Conservation (phyloP, 2,329 filamentous ascomycete species). For the Neofusicoccum sp. region DNA sequence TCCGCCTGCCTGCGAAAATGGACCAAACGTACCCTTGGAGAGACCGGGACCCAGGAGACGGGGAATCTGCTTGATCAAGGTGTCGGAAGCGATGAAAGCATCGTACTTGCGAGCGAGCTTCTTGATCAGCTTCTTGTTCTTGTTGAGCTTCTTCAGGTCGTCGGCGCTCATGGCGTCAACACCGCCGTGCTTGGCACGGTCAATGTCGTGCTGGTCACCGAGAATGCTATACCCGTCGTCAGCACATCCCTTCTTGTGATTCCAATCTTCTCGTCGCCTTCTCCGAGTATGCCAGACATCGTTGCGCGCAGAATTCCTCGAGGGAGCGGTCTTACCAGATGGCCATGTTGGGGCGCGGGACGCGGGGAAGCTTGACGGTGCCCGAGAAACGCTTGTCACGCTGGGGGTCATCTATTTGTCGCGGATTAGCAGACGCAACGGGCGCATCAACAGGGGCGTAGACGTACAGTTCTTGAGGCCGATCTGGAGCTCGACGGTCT, state of each 20-base stretch:
- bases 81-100: slow-evolving; percentile 96
- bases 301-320: background rate
- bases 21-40: slow-evolving; percentile 75
- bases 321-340: slow-evolving; percentile 62
- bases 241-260: slow-evolving; percentile 22
- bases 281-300: slow-evolving; percentile 30
- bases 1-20: background rate
- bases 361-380: slow-evolving; percentile 90
- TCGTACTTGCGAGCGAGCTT: slow-evolving; percentile 99
- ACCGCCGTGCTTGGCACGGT: slow-evolving; percentile 98
- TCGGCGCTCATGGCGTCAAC: slow-evolving; percentile 98
- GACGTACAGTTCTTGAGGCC: slow-evolving; percentile 48
- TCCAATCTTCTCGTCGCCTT: background rate
- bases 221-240: slow-evolving; percentile 63
- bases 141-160: slow-evolving; percentile 99
- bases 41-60: slow-evolving; percentile 99
- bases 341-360: slow-evolving; percentile 89
- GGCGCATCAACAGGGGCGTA: background rate
- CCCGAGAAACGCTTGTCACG: slow-evolving; percentile 99
- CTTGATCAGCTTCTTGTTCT: slow-evolving; percentile 99
- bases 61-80: slow-evolving; percentile 99
- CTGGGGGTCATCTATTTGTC: slow-evolving; percentile 66
- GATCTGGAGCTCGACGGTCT: slow-evolving; percentile 76
- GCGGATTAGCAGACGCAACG: background rate
- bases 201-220: slow-evolving; percentile 97